phyloP scores from a whole-genome alignment of 1,139 yeast genomes.

The Magnusiomyces starmeri region DNA sequence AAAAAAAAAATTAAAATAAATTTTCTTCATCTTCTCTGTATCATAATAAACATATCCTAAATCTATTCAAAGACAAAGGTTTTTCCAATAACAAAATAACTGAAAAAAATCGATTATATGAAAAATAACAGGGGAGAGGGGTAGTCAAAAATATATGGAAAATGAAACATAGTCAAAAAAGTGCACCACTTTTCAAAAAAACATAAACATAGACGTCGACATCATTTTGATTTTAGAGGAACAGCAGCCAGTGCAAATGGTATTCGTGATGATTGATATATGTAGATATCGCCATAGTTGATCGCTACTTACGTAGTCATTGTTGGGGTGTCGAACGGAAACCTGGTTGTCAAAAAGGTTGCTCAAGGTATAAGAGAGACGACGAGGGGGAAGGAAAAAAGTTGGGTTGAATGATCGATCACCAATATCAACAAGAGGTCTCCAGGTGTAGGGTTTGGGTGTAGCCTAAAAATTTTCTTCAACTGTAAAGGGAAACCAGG shows the following conservation, averaged over 20 bases:
- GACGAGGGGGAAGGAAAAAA: neutral
- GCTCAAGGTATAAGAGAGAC: conserved; percentile 7
- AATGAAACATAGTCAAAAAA: no score
- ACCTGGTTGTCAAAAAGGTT: conserved; percentile 7
- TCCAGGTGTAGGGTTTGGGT: conserved; percentile 4
- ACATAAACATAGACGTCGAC: no score
- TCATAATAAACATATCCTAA: no score
- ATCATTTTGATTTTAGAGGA: no score
- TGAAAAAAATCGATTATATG: no score
- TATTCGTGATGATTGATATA: conserved; percentile 3
- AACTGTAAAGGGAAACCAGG: neutral
- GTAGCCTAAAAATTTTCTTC: neutral
- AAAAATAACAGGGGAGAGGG: no score
- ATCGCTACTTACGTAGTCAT: conserved; percentile 6
- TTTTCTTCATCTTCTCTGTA: no score
- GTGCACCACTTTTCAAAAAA: no score
- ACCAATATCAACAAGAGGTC: neutral
- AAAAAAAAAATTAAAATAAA: conserved; percentile 3
- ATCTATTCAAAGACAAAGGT: no score
- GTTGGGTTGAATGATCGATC: neutral
- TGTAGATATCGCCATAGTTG: conserved; percentile 4
- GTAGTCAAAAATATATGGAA: no score
- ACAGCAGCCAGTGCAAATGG: conserved; percentile 15
- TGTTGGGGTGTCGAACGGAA: conserved; percentile 8
- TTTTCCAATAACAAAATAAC: no score